Percentiles rank a stretch among this genome's conserved stretches.
Evolutionary conservation across 306 rosid genomes (phyloP).

Genomic region (Boehmeria nivea): DNA sequence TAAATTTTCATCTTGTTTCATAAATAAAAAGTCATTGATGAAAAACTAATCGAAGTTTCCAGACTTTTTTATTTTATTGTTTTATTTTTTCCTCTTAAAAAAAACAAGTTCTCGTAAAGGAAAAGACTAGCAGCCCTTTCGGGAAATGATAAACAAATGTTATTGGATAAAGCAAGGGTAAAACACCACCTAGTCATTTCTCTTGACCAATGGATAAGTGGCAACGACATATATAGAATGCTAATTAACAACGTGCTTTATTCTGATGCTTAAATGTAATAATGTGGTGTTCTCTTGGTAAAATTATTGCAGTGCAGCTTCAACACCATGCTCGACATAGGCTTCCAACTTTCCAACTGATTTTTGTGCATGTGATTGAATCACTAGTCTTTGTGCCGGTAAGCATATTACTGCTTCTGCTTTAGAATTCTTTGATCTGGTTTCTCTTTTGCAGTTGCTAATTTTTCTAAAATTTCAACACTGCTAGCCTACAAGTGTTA

Average conservation of each 20-base stretch:
- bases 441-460: background rate
- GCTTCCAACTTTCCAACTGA: slow-evolving; percentile 95
- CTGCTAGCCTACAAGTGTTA: background rate
- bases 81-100: too few relatives aligned
- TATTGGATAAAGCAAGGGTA: too few relatives aligned
- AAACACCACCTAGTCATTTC: too few relatives aligned
- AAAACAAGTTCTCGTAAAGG: too few relatives aligned
- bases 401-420: slow-evolving; percentile 21
- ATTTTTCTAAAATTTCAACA: slow-evolving; percentile 21
- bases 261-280: slow-evolving; percentile 15
- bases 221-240: slow-evolving; percentile 8
- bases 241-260: slow-evolving; percentile 14
- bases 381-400: slow-evolving; percentile 98
- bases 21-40: too few relatives aligned
- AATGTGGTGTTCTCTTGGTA: slow-evolving; percentile 22
- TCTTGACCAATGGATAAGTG: too few relatives aligned
- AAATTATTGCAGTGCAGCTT: slow-evolving; percentile 88
- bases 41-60: too few relatives aligned
- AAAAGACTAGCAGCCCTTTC: too few relatives aligned
- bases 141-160: too few relatives aligned
- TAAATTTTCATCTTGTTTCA: background rate
- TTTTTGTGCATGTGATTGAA: slow-evolving; percentile 96
- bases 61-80: too few relatives aligned
- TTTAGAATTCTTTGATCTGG: background rate
- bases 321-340: slow-evolving; percentile 97